Evolutionary conservation across 208 protist species (phyloP).

Genomic region (Crithidia mellificae): DNA sequence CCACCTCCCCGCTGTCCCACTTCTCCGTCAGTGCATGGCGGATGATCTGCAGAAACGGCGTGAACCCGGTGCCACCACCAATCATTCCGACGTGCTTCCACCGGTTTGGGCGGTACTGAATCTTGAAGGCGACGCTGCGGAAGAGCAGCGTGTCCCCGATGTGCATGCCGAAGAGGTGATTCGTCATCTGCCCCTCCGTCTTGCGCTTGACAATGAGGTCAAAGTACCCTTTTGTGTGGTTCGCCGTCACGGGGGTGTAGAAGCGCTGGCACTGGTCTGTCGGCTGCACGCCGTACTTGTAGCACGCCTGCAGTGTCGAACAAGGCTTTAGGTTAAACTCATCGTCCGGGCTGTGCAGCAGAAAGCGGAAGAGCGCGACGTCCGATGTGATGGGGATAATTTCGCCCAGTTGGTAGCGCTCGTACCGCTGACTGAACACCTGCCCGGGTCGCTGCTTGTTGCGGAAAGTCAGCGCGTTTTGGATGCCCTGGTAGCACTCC

Average conservation of each 20-base stretch:
- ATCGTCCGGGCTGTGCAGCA: slow-evolving; percentile 65
- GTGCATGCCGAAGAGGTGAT: slow-evolving; percentile 88
- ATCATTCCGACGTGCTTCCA: slow-evolving; percentile 93
- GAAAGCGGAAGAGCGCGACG: slow-evolving; percentile 87
- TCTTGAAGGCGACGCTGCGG: slow-evolving; percentile 79
- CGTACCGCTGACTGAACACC: slow-evolving; percentile 82
- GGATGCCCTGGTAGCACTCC: slow-evolving; percentile 76
- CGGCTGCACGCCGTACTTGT: slow-evolving; percentile 86
- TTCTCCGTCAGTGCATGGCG: slow-evolving; percentile 66
- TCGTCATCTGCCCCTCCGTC: slow-evolving; percentile 76
- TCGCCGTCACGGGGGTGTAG: slow-evolving; percentile 90
- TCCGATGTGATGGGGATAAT: slow-evolving; percentile 88
- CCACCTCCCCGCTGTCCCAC: slow-evolving; percentile 65
- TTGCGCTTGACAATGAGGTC: slow-evolving; percentile 90
- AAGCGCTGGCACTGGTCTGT: slow-evolving; percentile 87
- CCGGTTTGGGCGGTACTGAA: slow-evolving; percentile 83
- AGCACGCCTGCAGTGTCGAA: slow-evolving; percentile 86
- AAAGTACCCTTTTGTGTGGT: slow-evolving; percentile 87
- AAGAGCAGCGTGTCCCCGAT: slow-evolving; percentile 86
- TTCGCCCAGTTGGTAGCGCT: slow-evolving; percentile 82
- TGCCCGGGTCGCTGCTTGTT: slow-evolving; percentile 48
- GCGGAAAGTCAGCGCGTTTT: slow-evolving; percentile 74
- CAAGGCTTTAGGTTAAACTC: slow-evolving; percentile 88
- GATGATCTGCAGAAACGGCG: slow-evolving; percentile 93
- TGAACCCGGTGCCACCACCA: slow-evolving; percentile 93